Base-by-base conservation (phyloP, 1,284 basidiomycete species). In the Puccinia sorghi region DNA sequence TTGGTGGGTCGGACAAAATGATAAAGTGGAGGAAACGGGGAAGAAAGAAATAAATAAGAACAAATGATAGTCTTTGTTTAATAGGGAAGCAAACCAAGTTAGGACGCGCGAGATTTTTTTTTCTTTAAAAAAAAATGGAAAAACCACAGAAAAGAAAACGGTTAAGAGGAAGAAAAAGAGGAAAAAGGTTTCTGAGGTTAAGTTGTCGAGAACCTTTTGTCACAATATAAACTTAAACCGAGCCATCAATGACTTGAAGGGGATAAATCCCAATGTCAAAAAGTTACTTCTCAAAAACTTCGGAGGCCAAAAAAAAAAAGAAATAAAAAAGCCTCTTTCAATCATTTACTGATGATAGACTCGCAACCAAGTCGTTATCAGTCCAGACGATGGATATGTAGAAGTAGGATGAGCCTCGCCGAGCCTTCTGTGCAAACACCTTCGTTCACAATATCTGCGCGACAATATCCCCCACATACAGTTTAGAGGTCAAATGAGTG, bases 221-320 rank as follows among this genome's bases (percentile, higher is more conserved):
- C 56, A 59, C 56, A 59, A 59, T 59, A 32, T 32, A 15, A 59
- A 15, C 56, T 27, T 11, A 3, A 56, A 37, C 4, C 11, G 25
- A 32, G 56, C 12, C 25, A 56, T 56, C 54, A 22, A 56, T 8
- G n/a, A 22, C 56, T 59, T 59, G 9, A 8, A 32, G 25, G 12
- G 25, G 3, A 59, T 32, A 11, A 87, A 90, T 85, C 85, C 93
- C 37, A 27, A 59, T 59, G 11, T 32, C 25, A 50, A 50, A 15
- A n/a, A n/a, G 9, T 50, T 50, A 15, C 48, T 50, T 50, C 48
- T 11, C 48, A 50, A 50, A 50, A 50, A n/a, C 48, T 50, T 50
- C 11, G 17, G 48, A 32, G 54, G n/a, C 22, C 54, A 17, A 59
- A 59, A 59, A 37, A 37, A 32, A 37, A 32, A 59, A 37, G 57